Evolutionary conservation across 305 asterid species (phyloP), one percentile per base, ranked within the genome.

Genomic region (Petunia hybrid): DNA sequence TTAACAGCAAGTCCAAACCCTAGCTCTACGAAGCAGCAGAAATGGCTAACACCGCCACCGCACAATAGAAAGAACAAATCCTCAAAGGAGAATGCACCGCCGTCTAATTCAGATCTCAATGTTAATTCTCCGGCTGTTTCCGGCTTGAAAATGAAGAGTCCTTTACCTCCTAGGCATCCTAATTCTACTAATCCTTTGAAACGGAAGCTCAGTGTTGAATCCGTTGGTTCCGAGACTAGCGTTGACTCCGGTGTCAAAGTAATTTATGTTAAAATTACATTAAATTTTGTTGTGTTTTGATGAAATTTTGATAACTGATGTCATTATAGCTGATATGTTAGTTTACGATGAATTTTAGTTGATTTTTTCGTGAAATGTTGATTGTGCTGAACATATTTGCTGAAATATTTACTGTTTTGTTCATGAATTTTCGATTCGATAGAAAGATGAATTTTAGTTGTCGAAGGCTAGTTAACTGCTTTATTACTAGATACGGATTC

Each of bases 231-330:
- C 36, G 97, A 93, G 63, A 87, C 81, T 73, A 82, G 81, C 22
- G 80, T 73, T 5, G 98, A 97, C 86, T 91, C 99, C 42, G 99
- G 99, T 67, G 99, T 97, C n/a, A 90, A 93, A 91, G 99, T 92
- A 77, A 80, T 41, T 66, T 65, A 12, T 61, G 1, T 63, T 31
- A 4, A 55, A 43, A 38, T 65, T 41, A 70, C 16, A 10, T 1
- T 38, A 42, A 45, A 10, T 59, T 45, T 43, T 13, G 81, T 62
- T 40, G 10, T 22, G 43, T 67, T 77, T 40, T 81, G 75, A 16
- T 76, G 5, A 12, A 22, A 22, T 22, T 48, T 67, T 9, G 51
- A 5, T 66, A 45, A 62, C 36, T 36, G 42, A 7, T 45, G 48
- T 4, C 14, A 7, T 63, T 51, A 3, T 46, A 57, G 41, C 36